These are phyloP conservation scores for Lentinus tigrinus DNA, from an alignment of 768 basidiomycete genomes.

Conservation along the genomic window DNA sequence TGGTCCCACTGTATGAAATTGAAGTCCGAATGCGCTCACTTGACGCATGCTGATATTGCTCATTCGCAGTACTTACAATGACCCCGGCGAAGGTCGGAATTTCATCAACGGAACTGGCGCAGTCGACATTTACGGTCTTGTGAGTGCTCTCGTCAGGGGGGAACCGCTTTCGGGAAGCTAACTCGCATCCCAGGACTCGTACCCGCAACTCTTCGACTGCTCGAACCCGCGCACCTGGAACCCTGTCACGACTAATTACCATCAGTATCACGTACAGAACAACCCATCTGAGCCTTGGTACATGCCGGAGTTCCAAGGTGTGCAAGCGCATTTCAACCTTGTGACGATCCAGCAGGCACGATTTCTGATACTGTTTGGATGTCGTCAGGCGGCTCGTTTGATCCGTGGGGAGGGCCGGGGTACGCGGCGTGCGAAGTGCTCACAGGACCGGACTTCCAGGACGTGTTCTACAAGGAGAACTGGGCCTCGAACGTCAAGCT, in stretches of 20 bases:
- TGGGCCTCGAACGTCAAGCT: slow-evolving; percentile 84
- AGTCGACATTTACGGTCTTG: slow-evolving; percentile 29
- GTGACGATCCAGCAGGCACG: not conserved
- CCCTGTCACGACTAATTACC: slow-evolving; percentile 60
- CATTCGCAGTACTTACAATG: slow-evolving; percentile 24
- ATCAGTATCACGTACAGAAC: slow-evolving; percentile 54
- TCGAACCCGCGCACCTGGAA: slow-evolving; percentile 67
- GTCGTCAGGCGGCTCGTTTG: slow-evolving; percentile 61
- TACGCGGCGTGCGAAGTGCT: slow-evolving; percentile 63
- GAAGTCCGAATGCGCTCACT: not conserved
- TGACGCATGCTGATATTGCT: not conserved
- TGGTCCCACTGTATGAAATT: slow-evolving; percentile 22
- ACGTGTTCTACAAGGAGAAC: slow-evolving; percentile 74
- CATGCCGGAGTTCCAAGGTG: slow-evolving; percentile 49
- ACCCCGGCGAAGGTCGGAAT: slow-evolving; percentile 21
- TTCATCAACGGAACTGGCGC: slow-evolving; percentile 32
- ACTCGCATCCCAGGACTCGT: slow-evolving; percentile 53
- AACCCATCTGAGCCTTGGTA: slow-evolving; percentile 61
- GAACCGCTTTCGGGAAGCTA: not conserved
- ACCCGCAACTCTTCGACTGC: slow-evolving; percentile 81
- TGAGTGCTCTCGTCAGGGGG: not conserved
- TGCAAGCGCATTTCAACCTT: slow-evolving; percentile 46
- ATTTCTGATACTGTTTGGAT: not conserved
- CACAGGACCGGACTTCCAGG: slow-evolving; percentile 72
- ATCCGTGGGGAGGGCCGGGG: slow-evolving; percentile 81